Percentiles rank a stretch among this genome's conserved stretches.
Evolutionary conservation across 176 grass and related monocot species (phyloP).

Genomic region (Musa schizocarpa): DNA sequence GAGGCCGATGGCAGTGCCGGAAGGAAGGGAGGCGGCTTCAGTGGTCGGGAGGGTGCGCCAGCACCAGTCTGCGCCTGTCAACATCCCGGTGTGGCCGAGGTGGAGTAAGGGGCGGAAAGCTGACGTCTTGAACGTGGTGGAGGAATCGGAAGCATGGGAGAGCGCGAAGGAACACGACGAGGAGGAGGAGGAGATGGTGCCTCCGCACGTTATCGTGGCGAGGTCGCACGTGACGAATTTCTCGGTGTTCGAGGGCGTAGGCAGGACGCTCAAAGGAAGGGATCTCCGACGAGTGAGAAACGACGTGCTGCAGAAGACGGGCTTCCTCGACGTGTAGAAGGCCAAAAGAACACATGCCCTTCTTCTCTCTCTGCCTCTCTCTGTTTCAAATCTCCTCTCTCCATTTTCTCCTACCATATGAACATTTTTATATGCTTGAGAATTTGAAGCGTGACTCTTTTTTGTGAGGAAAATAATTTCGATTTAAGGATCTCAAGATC

Average conservation of each 20-base stretch:
- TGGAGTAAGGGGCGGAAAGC: slow-evolving; percentile 2
- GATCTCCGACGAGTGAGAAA: slow-evolving; percentile 37
- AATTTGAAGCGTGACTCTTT: too few species aligned
- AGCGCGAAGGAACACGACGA: slow-evolving; percentile 9
- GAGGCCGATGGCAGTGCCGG: neutral
- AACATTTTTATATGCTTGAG: too few species aligned
- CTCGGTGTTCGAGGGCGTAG: slow-evolving; percentile 36
- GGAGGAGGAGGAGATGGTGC: slow-evolving; percentile 39
- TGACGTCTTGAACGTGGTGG: neutral
- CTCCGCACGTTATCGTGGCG: slow-evolving; percentile 36
- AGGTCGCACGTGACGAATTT: slow-evolving; percentile 20
- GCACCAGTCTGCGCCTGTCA: slow-evolving; percentile 25
- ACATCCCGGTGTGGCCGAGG: slow-evolving; percentile 15
- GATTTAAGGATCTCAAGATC: too few species aligned
- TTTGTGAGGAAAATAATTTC: too few species aligned
- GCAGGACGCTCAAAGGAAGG: slow-evolving; percentile 35
- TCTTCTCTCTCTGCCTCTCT: slow-evolving; percentile 24
- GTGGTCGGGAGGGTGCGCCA: neutral
- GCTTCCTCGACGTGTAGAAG: slow-evolving; percentile 22
- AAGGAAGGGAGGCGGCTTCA: neutral
- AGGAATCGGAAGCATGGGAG: slow-evolving; percentile 20
- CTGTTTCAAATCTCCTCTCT: slow-evolving; percentile 5
- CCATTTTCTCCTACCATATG: neutral
- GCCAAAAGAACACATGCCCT: neutral
- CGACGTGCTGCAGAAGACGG: slow-evolving; percentile 29